Evolutionary conservation across 768 basidiomycete species (phyloP), one percentile per base, ranked within the genome.

Genomic region (Atractiella rhizophila): DNA sequence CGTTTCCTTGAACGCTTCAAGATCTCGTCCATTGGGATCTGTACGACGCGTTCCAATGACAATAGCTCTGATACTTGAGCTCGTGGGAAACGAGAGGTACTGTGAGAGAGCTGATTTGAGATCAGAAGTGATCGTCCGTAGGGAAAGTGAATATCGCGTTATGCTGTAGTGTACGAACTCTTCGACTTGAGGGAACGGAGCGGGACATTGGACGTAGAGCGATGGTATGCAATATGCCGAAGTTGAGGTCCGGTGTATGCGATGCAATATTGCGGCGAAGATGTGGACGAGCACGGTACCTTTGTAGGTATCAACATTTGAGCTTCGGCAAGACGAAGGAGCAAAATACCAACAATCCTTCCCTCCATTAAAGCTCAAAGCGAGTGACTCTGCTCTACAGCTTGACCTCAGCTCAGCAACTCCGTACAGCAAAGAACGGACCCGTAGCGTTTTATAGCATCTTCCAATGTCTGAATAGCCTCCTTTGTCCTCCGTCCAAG

Each of bases 321-420:
- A 13, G 38, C 11, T 26, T 19, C 13, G 30, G 28, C 45, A 11
- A 12, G 23, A 37, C 11, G 28, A 21, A n/a, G 30, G 28, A 48
- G 12, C 15, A 24, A 30, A 6, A 6, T 35, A 19, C 25, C 11
- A 18, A 88, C 91, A 98, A 56, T 98, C 91, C 58, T 98, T 98
- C 39, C 91, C 91, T 9, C 91, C 91, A 50, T 96, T 98, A 63
- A 94, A 98, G 59, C 85, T 91, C 45, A 98, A 65, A 3, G 85
- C 75, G 4, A 85, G 36, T 4, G 34, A 68, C 65, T 37, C 81
- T 79, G 4, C 19, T 31, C 19, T 34, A 35, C 44, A 29, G 46
- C 49, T 41, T 20, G 21, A 29, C 18, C 28, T 24, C 19, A 29
- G 28, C 37, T 25, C 11, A 28, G 23, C 18, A 25, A 34, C 4